These are phyloP conservation scores for Nicotiana attenuata DNA, from an alignment of 257 asterid species.

Conservation along the genomic window DNA sequence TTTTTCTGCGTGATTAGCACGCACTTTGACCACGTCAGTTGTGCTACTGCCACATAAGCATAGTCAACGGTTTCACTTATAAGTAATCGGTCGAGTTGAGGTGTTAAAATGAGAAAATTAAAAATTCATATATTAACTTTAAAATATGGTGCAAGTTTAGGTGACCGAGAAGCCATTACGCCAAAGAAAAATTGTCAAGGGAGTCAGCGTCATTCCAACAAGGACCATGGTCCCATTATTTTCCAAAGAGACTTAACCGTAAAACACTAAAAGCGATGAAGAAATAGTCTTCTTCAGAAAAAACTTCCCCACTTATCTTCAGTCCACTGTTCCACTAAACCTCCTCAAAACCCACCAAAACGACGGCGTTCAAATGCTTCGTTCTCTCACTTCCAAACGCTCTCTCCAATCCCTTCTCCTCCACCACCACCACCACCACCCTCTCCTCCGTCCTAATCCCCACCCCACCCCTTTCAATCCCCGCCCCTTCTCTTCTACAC, in stretches of 20 bases:
- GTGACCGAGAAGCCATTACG: too few relatives aligned
- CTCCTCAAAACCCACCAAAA: slow-evolving; percentile 18
- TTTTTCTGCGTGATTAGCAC: too few relatives aligned
- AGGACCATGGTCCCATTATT: background rate
- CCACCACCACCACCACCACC: background rate
- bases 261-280: background rate
- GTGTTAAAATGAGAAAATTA: too few relatives aligned
- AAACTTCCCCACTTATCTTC: background rate
- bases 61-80: too few relatives aligned
- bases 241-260: background rate
- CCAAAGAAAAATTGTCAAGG: background rate
- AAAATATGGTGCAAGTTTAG: too few relatives aligned
- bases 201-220: background rate
- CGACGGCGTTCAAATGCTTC: slow-evolving; percentile 44
- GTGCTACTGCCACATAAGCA: too few relatives aligned
- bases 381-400: slow-evolving; percentile 41
- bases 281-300: background rate
- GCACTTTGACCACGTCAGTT: too few relatives aligned
- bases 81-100: too few relatives aligned
- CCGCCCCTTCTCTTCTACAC: slow-evolving; percentile 14
- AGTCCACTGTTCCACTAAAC: slow-evolving; percentile 1
- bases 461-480: slow-evolving; percentile 19
- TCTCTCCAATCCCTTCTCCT: slow-evolving; percentile 35
- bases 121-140: too few relatives aligned
- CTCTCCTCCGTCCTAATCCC: slow-evolving; percentile 13